phyloP scores from a whole-genome alignment of 495 filamentous ascomycete species.

The Aspergillus asperescens region DNA sequence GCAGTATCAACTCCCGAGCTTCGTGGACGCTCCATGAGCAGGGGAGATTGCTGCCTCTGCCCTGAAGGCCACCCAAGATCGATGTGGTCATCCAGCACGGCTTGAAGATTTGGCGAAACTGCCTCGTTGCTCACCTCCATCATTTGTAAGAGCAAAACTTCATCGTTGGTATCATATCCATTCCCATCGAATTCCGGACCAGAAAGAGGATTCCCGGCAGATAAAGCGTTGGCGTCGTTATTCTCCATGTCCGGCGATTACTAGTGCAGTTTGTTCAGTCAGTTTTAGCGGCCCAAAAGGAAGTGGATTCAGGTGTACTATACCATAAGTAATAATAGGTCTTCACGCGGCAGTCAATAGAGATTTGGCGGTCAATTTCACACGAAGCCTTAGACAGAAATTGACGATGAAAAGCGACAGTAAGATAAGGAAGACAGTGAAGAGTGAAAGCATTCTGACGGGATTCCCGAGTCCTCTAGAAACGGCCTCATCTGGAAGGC shows the following conservation, averaged over 20 bases:
- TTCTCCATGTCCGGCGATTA: background rate
- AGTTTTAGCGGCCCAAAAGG: too few relatives aligned
- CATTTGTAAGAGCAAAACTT: conserved; percentile 21
- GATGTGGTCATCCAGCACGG: conserved; percentile 7
- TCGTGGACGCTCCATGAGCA: conserved; percentile 30
- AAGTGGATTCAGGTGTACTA: too few relatives aligned
- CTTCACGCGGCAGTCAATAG: background rate
- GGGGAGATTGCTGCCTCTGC: conserved; percentile 13
- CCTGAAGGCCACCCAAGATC: background rate
- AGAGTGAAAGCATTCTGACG: too few relatives aligned
- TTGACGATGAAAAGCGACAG: too few relatives aligned
- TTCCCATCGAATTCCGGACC: background rate
- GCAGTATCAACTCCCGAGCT: conserved; percentile 31
- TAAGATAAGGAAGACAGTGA: too few relatives aligned
- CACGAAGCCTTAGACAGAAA: background rate
- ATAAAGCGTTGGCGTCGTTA: background rate
- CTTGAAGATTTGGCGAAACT: conserved; percentile 13
- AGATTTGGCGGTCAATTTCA: background rate
- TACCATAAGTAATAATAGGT: too few relatives aligned
- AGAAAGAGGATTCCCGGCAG: background rate
- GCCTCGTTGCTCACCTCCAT: conserved; percentile 12
- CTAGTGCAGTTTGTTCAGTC: background rate
- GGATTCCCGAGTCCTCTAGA: too few relatives aligned
- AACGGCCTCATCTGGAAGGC: background rate
- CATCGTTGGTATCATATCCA: conserved; percentile 17